Evolutionary conservation across 805 yeast species (phyloP).

Genomic region (Cyberlindnera petersonii): DNA sequence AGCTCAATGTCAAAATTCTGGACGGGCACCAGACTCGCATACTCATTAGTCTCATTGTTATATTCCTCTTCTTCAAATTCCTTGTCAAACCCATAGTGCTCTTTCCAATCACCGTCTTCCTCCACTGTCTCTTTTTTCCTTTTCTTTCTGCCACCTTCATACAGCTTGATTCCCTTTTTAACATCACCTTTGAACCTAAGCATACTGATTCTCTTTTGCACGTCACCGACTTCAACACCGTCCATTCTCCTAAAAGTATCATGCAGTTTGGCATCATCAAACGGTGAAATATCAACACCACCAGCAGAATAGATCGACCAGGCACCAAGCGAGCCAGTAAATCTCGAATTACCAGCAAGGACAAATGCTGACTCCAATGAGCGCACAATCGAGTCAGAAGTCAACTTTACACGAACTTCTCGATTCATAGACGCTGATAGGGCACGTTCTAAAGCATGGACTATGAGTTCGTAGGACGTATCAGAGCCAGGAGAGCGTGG

Average conservation of each 20-base stretch:
- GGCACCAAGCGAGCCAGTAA: conserved; percentile 57
- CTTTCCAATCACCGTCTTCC: conserved; percentile 14
- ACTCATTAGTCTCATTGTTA: conserved; percentile 31
- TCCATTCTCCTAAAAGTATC: conserved; percentile 26
- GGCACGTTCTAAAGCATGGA: conserved; percentile 57
- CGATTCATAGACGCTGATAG: conserved; percentile 40
- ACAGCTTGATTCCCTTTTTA: conserved; percentile 34
- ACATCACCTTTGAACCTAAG: conserved; percentile 59
- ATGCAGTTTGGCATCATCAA: conserved; percentile 44
- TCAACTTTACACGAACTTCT: conserved; percentile 32
- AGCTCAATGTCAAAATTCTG: conserved; percentile 46
- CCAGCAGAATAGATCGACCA: conserved; percentile 76
- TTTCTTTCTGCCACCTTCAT: conserved; percentile 33
- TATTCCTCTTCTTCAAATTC: conserved; percentile 21
- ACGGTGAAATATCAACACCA: conserved; percentile 59
- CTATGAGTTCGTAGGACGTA: conserved; percentile 46
- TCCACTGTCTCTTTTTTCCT: conserved; percentile 19
- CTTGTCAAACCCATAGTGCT: conserved; percentile 16
- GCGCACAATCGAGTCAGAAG: conserved; percentile 23
- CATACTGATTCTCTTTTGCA: conserved; percentile 42
- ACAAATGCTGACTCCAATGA: conserved; percentile 51
- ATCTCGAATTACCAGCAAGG: conserved; percentile 58
- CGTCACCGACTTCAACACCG: conserved; percentile 19
- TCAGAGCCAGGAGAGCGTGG: conserved; percentile 33
- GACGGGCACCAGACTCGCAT: conserved; percentile 54